Base-by-base conservation (phyloP, 2,329 filamentous ascomycete species). In the Penicillium sp. region DNA sequence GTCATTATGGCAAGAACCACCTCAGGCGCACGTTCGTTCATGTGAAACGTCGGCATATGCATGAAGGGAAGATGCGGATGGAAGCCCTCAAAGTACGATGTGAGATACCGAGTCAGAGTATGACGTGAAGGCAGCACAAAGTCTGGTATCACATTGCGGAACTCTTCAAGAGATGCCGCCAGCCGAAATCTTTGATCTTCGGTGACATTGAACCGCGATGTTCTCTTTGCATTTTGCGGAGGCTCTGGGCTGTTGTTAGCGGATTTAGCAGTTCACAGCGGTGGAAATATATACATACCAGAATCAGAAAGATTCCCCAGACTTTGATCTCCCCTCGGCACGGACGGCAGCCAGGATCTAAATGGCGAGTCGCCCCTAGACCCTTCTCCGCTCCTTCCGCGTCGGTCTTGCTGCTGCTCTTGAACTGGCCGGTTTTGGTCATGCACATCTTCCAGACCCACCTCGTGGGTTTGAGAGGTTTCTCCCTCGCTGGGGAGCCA, bases 121-220 rank as follows among this genome's bases (percentile, higher is more conserved):
- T 89, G 81, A 3, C 87, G 81, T 4, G 87, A 89, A 1, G 88
- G 87, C 46, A 90, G 82, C 3, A 84, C 79, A 59, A 90, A 90
- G 43, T 66, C 67, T 3, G 67, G 66, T n/a, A 70, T 69, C 9
- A 68, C 61, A 49, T 69, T 58, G 31, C 65, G 65, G 39, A 67
- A 68, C 31, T 63, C 58, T 49, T 69, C 67, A 8, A 69, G 53
- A n/a, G 66, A 67, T 34, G 62, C 61, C n/a, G 64, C 65, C n/a
- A 69, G 57, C 9, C 63, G 64, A 45, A 68, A 61, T 9, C 67
- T 58, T 53, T 69, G 67, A 18, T 68, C 64, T 49, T 69, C 67
- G 6, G 58, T 67, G 22, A 69, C 58, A 52, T 63, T 70, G 34
- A 66, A 63, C 40, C 61, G 55, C 1, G 62, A 65, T 4, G 48